Evolutionary conservation across 805 yeast species (phyloP), one percentile per base, ranked within the genome.

Genomic region (Millerozyma miso): DNA sequence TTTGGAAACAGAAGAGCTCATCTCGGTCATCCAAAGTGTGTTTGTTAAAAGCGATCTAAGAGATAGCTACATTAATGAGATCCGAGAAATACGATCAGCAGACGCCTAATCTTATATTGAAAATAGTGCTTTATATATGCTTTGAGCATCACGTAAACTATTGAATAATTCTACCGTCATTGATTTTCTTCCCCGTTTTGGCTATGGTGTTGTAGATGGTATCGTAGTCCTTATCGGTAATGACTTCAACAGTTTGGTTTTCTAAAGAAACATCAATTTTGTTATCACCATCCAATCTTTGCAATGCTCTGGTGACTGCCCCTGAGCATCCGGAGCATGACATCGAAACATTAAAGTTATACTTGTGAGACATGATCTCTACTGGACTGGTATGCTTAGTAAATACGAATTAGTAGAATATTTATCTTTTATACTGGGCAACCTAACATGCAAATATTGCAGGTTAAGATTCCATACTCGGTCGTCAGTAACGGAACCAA

Each of bases 181-280:
- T 70, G 45, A 91, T 84, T 54, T 80, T 80, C 71, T 91, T 91
- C 31, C 98, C 98, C 1, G 98, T 89, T 73, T 91, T 91, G 48
- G 83, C 70, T 50, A 91, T 91, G 43, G 88, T 81, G 41, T 75
- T 81, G 42, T 83, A 72, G n/a, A 93, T 90, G 2, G 83, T 77
- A 39, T 90, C 95, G 58, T 85, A 88, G 40, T 79, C 75, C 8
- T 63, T 52, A 29, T 68, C 67, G 7, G 93, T 77, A 43, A 73
- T 71, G 35, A 91, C 96, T 55, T 81, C 83, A 7, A 91, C 99
- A 1, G 83, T 69, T 69, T 91, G 97, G 20, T 79, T 67, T 40
- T 85, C 90, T 38, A 93, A 73, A 2, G 95, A 83, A 44, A 90
- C 81, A 44, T 85, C 84, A 17, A 83, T 72, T 35, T 78, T 71